These are phyloP conservation scores for Hymenoscyphus scutula DNA, from an alignment of 2,329 filamentous ascomycete genomes.

Conservation along the genomic window DNA sequence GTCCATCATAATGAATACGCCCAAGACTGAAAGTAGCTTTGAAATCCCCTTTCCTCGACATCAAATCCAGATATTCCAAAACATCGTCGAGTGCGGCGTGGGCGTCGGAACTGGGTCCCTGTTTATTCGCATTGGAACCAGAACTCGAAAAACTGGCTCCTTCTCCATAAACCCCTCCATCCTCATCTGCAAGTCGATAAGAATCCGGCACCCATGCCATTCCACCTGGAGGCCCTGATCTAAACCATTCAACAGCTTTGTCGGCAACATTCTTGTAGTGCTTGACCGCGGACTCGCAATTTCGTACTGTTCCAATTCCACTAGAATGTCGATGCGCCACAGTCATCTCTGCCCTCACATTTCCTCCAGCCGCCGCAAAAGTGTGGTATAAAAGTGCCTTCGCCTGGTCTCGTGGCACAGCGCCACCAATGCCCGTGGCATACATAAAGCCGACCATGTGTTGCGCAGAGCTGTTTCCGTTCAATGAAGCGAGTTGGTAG, in stretches of 20 bases:
- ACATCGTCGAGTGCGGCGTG: conserved; percentile 90
- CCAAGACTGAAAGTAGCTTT: conserved; percentile 68
- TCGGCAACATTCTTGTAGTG: conserved; percentile 95
- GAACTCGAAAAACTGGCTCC: conserved; percentile 89
- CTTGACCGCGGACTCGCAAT: conserved; percentile 78
- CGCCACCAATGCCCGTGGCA: conserved; percentile 82
- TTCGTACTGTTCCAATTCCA: conserved; percentile 80
- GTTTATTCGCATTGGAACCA: conserved; percentile 74
- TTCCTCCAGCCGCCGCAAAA: conserved; percentile 80
- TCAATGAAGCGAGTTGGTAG: conserved; percentile 67
- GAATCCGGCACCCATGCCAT: conserved; percentile 73
- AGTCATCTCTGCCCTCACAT: conserved; percentile 89
- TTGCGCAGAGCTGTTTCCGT: conserved; percentile 89
- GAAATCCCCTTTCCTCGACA: conserved; percentile 71
- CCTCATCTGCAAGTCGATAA: conserved; percentile 84
- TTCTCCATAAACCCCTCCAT: conserved; percentile 91
- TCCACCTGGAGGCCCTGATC: conserved; percentile 87
- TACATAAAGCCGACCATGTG: conserved; percentile 97
- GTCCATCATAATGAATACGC: conserved; percentile 68
- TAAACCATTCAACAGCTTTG: conserved; percentile 84
- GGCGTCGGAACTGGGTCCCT: conserved; percentile 71
- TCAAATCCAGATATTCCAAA: conserved; percentile 79
- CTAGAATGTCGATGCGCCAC: conserved; percentile 81
- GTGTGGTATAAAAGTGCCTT: conserved; percentile 92
- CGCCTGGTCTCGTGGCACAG: conserved; percentile 81